A percentile compares a stretch with the other conserved stretches of the same genome.
These are phyloP conservation scores for Annona cherimola DNA, from an alignment of 164 flowering plant species.

Conservation along the genomic window DNA sequence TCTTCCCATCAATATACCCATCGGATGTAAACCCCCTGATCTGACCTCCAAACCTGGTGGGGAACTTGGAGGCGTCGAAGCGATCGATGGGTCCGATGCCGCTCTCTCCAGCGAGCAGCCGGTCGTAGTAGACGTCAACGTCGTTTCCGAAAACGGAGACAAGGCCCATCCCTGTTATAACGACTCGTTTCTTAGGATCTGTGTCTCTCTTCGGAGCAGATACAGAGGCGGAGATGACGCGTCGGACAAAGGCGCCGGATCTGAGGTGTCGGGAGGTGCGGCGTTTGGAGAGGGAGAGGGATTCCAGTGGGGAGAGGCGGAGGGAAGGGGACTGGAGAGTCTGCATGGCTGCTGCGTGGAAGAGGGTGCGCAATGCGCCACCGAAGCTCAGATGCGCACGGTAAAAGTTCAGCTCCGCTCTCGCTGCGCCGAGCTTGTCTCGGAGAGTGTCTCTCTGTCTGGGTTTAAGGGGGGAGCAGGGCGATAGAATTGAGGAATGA, in stretches of 20 bases:
- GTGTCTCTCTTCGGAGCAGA: slow-evolving; percentile 21
- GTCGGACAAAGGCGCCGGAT: not conserved
- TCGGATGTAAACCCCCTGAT: slow-evolving; percentile 62
- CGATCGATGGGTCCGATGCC: slow-evolving; percentile 67
- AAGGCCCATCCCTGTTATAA: slow-evolving; percentile 32
- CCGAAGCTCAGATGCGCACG: not conserved
- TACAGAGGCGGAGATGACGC: not conserved
- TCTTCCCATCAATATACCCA: slow-evolving; percentile 88
- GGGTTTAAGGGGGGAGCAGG: not conserved
- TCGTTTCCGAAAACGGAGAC: slow-evolving; percentile 83
- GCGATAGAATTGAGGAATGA: not conserved
- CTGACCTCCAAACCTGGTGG: slow-evolving; percentile 89
- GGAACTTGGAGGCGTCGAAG: slow-evolving; percentile 88
- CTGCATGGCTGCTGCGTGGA: slow-evolving; percentile 2
- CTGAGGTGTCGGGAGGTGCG: not conserved
- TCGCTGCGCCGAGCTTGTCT: not conserved
- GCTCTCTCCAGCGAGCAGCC: slow-evolving; percentile 64
- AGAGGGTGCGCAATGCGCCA: not conserved
- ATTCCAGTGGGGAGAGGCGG: slow-evolving; percentile 1
- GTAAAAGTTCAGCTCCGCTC: too few relatives aligned
- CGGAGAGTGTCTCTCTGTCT: not conserved
- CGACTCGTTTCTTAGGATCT: slow-evolving; percentile 34
- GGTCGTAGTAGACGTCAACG: slow-evolving; percentile 60
- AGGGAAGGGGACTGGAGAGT: slow-evolving; percentile 9
- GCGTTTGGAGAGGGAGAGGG: not conserved